phyloP scores from a whole-genome alignment of 116 monocot species.

The Iris pallida region DNA sequence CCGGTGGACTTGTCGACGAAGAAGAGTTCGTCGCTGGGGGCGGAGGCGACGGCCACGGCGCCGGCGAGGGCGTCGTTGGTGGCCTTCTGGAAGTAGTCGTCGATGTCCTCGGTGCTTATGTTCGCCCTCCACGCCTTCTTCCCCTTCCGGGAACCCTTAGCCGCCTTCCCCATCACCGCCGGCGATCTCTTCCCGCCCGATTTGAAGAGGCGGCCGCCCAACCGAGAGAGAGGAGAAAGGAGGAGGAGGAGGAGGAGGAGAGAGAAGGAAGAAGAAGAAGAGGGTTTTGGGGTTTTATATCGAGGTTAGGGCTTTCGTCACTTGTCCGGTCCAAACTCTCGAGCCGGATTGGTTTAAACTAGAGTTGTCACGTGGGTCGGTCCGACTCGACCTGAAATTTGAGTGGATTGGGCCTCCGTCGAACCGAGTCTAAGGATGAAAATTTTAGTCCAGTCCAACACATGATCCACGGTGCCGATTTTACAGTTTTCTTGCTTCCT shows the following conservation, averaged over 20 bases:
- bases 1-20: conserved; percentile 53
- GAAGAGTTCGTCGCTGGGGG: conserved; percentile 70
- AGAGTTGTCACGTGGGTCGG: too few species aligned
- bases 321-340: not conserved
- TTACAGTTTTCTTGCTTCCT: too few species aligned
- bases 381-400: not conserved
- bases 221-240: not conserved
- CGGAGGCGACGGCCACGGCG: conserved; percentile 27
- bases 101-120: conserved; percentile 89
- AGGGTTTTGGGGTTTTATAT: not conserved
- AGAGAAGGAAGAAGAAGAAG: not conserved
- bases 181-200: not conserved
- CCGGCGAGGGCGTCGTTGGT: conserved; percentile 67
- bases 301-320: not conserved
- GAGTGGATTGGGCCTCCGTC: too few species aligned
- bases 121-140: conserved; percentile 98
- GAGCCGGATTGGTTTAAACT: too few species aligned
- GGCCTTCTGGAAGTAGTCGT: conserved; percentile 71
- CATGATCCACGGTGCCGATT: too few species aligned
- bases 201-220: not conserved
- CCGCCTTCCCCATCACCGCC: conserved; percentile 61
- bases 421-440: too few species aligned
- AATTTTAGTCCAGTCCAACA: too few species aligned
- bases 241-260: not conserved
- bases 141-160: conserved; percentile 83